Evolutionary conservation across 2,329 filamentous ascomycete genomes (phyloP).

Genomic region (Onygena corvina): DNA sequence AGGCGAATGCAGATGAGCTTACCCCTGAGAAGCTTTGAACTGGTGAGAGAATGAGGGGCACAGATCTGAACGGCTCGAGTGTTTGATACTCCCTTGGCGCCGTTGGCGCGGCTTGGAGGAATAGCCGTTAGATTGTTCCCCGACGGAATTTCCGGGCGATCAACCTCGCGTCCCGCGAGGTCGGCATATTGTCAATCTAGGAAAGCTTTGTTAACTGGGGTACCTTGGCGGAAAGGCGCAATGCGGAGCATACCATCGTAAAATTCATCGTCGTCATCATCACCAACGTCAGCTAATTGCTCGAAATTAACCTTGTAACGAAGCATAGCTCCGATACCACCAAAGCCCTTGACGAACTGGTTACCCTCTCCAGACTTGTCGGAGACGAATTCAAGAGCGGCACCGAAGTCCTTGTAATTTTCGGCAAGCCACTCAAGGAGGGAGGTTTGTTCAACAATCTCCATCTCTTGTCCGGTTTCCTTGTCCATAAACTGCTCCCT

Average conservation of each 20-base stretch:
- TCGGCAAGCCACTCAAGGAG: constrained; percentile 99
- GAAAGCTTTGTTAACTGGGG: constrained; percentile 9
- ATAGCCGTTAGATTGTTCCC: constrained; percentile 45
- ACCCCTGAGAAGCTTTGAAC: constrained; percentile 32
- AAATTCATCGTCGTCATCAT: constrained; percentile 84
- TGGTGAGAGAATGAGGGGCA: constrained; percentile 24
- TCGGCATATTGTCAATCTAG: constrained; percentile 77
- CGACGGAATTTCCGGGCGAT: constrained; percentile 48
- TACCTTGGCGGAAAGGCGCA: neutral
- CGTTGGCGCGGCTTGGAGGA: constrained; percentile 30
- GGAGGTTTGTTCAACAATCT: constrained; percentile 70
- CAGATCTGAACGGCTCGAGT: constrained; percentile 23
- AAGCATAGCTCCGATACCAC: constrained; percentile 92
- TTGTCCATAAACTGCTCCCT: constrained; percentile 88
- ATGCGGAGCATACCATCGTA: constrained; percentile 51
- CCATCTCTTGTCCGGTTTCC: constrained; percentile 94
- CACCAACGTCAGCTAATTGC: constrained; percentile 79
- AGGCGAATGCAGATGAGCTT: constrained; percentile 8
- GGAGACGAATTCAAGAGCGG: constrained; percentile 89
- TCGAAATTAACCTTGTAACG: constrained; percentile 99
- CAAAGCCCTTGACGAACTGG: constrained; percentile 99
- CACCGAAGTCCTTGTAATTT: constrained; percentile 96
- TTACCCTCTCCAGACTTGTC: constrained; percentile 97
- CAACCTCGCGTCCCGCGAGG: constrained; percentile 82
- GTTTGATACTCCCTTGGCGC: constrained; percentile 25